These are phyloP conservation scores for Colletotrichum sp. DNA, from an alignment of 2,329 filamentous ascomycete genomes.

Conservation along the genomic window DNA sequence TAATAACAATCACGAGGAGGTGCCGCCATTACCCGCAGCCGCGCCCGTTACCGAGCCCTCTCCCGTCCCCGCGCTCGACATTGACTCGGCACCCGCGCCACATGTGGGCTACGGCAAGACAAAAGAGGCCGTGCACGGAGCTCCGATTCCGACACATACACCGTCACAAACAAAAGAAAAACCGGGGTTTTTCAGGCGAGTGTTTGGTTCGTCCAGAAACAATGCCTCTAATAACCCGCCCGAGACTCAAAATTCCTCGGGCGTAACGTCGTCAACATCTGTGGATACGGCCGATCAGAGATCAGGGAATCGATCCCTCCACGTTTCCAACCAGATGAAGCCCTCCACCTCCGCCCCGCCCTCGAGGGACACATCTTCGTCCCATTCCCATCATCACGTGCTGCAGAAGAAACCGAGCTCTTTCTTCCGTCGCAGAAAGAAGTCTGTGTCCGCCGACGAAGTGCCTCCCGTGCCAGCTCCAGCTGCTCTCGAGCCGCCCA, in stretches of 20 bases:
- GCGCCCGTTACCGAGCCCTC: slow-evolving; percentile 42
- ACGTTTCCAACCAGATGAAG: slow-evolving; percentile 54
- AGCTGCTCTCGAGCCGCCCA: slow-evolving; percentile 38
- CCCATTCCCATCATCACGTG: slow-evolving; percentile 50
- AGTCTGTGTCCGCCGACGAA: slow-evolving; percentile 68
- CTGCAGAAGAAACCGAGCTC: slow-evolving; percentile 92
- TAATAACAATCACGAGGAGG: not conserved
- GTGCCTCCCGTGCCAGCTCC: slow-evolving; percentile 64
- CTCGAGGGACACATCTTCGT: slow-evolving; percentile 50
- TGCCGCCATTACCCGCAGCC: slow-evolving; percentile 22
- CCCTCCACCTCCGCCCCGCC: slow-evolving; percentile 48
- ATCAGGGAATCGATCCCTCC: slow-evolving; percentile 43
- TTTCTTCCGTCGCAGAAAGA: slow-evolving; percentile 93
- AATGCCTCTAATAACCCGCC: slow-evolving; percentile 32
- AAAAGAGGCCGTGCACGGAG: slow-evolving; percentile 55
- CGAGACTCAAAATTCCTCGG: slow-evolving; percentile 19
- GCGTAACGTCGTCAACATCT: slow-evolving; percentile 40
- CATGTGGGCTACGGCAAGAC: slow-evolving; percentile 64
- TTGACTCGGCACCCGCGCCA: slow-evolving; percentile 62
- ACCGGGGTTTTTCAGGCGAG: slow-evolving; percentile 89
- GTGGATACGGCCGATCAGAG: slow-evolving; percentile 39
- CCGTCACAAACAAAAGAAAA: slow-evolving; percentile 65
- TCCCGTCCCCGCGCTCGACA: slow-evolving; percentile 38
- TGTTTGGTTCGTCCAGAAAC: slow-evolving; percentile 78
- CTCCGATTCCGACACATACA: slow-evolving; percentile 55